Evolutionary conservation across 371 early-diverging fungal genomes (phyloP), one percentile per base, ranked within the genome.

Genomic region (Apophysomyces variabilis): DNA sequence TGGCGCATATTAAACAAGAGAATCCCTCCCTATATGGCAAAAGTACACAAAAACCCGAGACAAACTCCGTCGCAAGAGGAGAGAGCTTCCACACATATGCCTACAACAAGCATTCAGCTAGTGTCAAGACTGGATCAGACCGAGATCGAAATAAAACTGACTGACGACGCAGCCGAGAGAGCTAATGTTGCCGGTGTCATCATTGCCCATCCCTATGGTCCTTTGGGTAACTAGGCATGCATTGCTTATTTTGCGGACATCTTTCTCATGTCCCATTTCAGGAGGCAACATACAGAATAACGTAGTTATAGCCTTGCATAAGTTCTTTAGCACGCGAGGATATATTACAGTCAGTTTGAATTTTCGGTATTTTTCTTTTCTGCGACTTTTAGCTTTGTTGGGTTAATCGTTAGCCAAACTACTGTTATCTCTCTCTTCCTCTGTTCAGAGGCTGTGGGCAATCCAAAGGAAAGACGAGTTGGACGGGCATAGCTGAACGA

Each of bases 401-500:
- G 32, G 32, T 26, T 26, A 26, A 26, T 26, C 32, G 32, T 26
- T 26, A 26, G 32, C 32, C 32, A 26, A 3, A 26, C 32, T 26
- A 26, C 5, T 43, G 4, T 43, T 9, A 43, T 45, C 46, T n/a
- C 13, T 45, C 8, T n/a, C 46, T 6, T 13, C 16, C 13, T 6
- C 9, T 13, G 38, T 61, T 41, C 58, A 79, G 87, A 16, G 87
- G 86, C 0, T 79, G 80, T 62, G 87, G 87, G 12, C 65, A 67
- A 12, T 87, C 87, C 3, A 73, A 76, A 65, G 86, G 86, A 16
- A 70, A 67, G 58, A 85, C 87, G 0, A 85, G 86, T 26, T 87
- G 86, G 86, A 82, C 83, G 7, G 87, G 80, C 12, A 81, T 83
- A 62, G 77, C 84, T 5, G 87, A 87, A 61, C 74, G 83, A 46